Percentiles rank a stretch among this genome's conserved stretches.
phyloP scores from a whole-genome alignment of 148 eudicot species.

The Chenopodium album region DNA sequence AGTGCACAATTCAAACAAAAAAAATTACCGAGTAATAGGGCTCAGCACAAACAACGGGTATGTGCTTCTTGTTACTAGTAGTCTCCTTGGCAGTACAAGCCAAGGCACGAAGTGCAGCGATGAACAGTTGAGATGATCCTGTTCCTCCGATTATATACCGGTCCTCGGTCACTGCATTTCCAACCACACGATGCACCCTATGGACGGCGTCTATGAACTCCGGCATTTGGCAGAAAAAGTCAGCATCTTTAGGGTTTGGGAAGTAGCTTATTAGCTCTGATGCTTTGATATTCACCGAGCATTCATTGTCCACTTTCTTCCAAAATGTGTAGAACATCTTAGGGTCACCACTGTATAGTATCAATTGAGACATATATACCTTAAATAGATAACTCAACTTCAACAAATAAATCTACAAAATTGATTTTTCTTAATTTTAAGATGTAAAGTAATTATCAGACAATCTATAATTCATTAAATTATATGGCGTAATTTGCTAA shows the following conservation, averaged over 20 bases:
- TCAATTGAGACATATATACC: neutral
- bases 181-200: constrained; percentile 44
- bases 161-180: constrained; percentile 48
- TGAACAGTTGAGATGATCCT: constrained; percentile 63
- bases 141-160: constrained; percentile 56
- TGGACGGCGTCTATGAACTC: constrained; percentile 47
- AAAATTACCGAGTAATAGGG: constrained; percentile 65
- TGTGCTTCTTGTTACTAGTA: constrained; percentile 20
- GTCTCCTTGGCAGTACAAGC: constrained; percentile 14
- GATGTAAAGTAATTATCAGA: too few relatives aligned
- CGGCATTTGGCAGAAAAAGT: constrained; percentile 60
- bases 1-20: neutral
- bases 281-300: constrained; percentile 43
- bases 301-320: constrained; percentile 40
- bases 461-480: too few relatives aligned
- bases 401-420: too few relatives aligned
- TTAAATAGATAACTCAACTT: too few relatives aligned
- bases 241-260: constrained; percentile 22
- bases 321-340: constrained; percentile 53
- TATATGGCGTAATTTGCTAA: too few relatives aligned
- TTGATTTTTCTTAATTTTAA: too few relatives aligned
- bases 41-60: constrained; percentile 50
- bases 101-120: constrained; percentile 53
- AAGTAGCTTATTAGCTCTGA: constrained; percentile 63
- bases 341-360: constrained; percentile 63